phyloP scores from a whole-genome alignment of 805 yeast genomes.

The Pichia nanzhaoensis region DNA sequence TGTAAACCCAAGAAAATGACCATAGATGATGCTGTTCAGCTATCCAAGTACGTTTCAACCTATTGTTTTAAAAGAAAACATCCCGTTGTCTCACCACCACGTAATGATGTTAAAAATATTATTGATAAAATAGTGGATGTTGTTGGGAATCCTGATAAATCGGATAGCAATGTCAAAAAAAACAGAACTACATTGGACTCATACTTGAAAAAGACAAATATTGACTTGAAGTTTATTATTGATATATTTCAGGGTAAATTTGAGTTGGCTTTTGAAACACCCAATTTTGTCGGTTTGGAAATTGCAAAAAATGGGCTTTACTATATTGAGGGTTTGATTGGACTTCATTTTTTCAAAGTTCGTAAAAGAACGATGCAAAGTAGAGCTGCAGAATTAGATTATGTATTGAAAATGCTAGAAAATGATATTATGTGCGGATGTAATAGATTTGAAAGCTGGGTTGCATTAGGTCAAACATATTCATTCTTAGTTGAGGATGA shows the following conservation, averaged over 20 bases:
- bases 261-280: constrained; percentile 23
- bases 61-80: constrained; percentile 50
- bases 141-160: constrained; percentile 57
- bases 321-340: constrained; percentile 59
- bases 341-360: constrained; percentile 59
- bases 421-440: constrained; percentile 64
- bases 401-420: constrained; percentile 57
- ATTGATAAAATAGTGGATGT: constrained; percentile 68
- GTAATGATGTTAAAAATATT: constrained; percentile 64
- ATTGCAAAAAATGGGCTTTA: constrained; percentile 54
- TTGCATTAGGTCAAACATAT: constrained; percentile 70
- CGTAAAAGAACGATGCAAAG: constrained; percentile 77
- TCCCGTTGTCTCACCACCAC: constrained; percentile 52
- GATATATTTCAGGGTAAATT: constrained; percentile 48
- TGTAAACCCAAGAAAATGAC: constrained; percentile 37
- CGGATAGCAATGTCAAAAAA: constrained; percentile 30
- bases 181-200: constrained; percentile 41
- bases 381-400: constrained; percentile 72
- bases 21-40: constrained; percentile 29
- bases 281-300: constrained; percentile 27
- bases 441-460: constrained; percentile 79
- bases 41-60: constrained; percentile 43
- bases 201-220: constrained; percentile 38
- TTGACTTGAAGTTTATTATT: constrained; percentile 40
- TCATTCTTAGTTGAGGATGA: constrained; percentile 82